These are phyloP conservation scores for Hygrocybe coccinea DNA, from an alignment of 768 basidiomycete species.

Conservation along the genomic window DNA sequence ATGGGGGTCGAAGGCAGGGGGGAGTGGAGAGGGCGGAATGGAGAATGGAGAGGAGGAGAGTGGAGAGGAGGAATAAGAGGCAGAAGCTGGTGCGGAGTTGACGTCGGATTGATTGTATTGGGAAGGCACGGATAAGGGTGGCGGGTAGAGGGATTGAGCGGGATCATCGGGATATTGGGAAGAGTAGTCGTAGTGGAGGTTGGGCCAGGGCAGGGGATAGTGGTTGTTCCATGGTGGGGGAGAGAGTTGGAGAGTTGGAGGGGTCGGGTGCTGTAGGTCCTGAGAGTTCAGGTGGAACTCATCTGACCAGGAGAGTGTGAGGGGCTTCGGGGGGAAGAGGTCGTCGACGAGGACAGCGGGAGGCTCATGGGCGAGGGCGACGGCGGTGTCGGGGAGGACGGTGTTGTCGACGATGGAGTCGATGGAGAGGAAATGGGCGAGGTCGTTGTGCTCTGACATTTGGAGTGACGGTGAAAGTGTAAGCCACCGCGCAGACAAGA, in stretches of 20 bases:
- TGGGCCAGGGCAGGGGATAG: neutral
- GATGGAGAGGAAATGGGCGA: neutral
- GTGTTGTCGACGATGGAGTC: neutral
- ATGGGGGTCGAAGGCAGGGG: neutral
- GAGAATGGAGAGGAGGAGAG: neutral
- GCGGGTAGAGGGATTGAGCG: neutral
- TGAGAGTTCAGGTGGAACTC: neutral
- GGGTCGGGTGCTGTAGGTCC: neutral
- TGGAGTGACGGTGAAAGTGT: neutral
- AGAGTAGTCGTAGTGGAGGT: neutral
- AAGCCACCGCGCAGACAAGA: neutral
- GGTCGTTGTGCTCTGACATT: neutral
- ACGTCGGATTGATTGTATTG: neutral
- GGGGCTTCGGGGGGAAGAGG: neutral
- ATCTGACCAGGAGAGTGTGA: conserved; percentile 1
- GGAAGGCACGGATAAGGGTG: neutral
- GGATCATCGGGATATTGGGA: neutral
- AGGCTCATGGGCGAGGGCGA: neutral
- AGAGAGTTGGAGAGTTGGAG: neutral
- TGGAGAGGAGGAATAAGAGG: neutral
- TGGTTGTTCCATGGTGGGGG: neutral
- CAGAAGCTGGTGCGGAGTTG: neutral
- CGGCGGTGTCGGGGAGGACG: neutral
- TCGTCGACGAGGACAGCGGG: neutral
- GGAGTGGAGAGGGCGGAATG: neutral